Evolutionary conservation across 2,329 filamentous ascomycete genomes (phyloP).

Genomic region (Talaromyces sp.): DNA sequence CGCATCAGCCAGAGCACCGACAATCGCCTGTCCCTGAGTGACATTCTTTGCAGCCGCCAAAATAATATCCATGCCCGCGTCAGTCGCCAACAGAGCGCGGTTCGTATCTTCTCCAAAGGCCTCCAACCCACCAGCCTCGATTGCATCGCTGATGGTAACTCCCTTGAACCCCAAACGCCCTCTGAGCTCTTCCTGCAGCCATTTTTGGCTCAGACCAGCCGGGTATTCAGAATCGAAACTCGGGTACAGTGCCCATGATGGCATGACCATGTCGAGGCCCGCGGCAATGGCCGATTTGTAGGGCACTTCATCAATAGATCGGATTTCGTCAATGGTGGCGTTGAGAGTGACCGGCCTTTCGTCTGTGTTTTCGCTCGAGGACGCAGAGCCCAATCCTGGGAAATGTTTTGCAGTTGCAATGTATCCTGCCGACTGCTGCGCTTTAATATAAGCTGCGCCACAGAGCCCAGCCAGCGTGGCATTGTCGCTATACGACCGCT

Average conservation of each 20-base stretch:
- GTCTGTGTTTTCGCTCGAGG: slow-evolving; percentile 23
- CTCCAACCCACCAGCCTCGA: slow-evolving; percentile 23
- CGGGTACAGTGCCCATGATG: slow-evolving; percentile 27
- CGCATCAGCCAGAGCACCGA: slow-evolving; percentile 16
- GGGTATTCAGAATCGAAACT: slow-evolving; percentile 22
- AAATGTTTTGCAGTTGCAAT: slow-evolving; percentile 28
- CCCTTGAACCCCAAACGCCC: slow-evolving; percentile 22
- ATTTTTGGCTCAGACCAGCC: slow-evolving; percentile 22
- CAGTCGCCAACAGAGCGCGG: slow-evolving; percentile 21
- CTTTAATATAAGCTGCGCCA: slow-evolving; percentile 17
- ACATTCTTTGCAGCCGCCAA: slow-evolving; percentile 24
- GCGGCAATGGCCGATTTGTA: slow-evolving; percentile 21
- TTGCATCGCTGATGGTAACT: slow-evolving; percentile 28
- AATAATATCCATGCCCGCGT: slow-evolving; percentile 28
- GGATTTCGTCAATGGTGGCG: slow-evolving; percentile 18
- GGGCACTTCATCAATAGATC: slow-evolving; percentile 21
- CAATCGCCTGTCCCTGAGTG: slow-evolving; percentile 24
- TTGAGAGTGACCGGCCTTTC: slow-evolving; percentile 23
- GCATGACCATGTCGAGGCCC: slow-evolving; percentile 27
- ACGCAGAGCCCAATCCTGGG: slow-evolving; percentile 25
- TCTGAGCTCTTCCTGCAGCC: slow-evolving; percentile 22
- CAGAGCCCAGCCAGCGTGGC: slow-evolving; percentile 19
- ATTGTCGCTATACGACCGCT: slow-evolving; percentile 25
- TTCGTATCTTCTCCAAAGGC: slow-evolving; percentile 20
- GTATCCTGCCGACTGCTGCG: slow-evolving; percentile 19